A percentile compares a stretch with the other conserved stretches of the same genome.
Conservation (phyloP, 768 basidiomycete species). For the Leccinellum rugosiceps region DNA sequence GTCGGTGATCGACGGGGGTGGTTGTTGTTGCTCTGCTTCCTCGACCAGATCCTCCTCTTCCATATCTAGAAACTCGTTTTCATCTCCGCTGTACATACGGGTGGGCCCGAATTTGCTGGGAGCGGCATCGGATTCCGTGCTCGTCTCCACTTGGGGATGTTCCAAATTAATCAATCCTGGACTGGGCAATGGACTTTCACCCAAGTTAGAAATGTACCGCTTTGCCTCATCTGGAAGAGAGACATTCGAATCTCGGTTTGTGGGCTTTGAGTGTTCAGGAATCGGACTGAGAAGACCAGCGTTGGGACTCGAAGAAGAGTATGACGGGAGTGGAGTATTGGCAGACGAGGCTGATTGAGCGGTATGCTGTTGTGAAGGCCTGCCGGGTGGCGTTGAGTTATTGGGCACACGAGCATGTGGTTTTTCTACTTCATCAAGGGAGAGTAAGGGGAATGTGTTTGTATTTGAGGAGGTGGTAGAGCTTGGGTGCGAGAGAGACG, state of each 20-base stretch:
- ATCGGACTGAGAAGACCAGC: conserved; percentile 21
- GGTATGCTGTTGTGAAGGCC: conserved; percentile 8
- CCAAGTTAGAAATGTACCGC: conserved; percentile 66
- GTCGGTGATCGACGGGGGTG: conserved; percentile 5
- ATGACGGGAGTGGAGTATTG: conserved; percentile 15
- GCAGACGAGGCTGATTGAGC: conserved; percentile 14
- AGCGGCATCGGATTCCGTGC: neutral
- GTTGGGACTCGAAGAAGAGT: conserved; percentile 18
- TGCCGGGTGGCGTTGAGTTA: conserved; percentile 1
- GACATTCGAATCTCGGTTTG: conserved; percentile 64
- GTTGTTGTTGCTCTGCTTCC: conserved; percentile 12
- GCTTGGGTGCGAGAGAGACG: conserved; percentile 16
- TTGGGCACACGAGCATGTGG: neutral
- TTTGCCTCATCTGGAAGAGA: conserved; percentile 76
- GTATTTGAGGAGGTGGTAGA: conserved; percentile 8
- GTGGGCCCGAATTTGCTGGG: conserved; percentile 10
- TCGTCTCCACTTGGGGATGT: neutral
- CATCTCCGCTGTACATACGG: conserved; percentile 25
- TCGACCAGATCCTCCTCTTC: conserved; percentile 31
- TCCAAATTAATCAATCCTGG: conserved; percentile 30
- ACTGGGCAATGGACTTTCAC: conserved; percentile 59
- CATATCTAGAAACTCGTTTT: conserved; percentile 66
- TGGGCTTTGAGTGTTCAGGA: conserved; percentile 33
- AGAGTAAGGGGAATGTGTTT: conserved; percentile 19
- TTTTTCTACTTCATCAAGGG: conserved; percentile 12